phyloP scores from a whole-genome alignment of 495 filamentous ascomycete genomes.

The Neurospora africana region DNA sequence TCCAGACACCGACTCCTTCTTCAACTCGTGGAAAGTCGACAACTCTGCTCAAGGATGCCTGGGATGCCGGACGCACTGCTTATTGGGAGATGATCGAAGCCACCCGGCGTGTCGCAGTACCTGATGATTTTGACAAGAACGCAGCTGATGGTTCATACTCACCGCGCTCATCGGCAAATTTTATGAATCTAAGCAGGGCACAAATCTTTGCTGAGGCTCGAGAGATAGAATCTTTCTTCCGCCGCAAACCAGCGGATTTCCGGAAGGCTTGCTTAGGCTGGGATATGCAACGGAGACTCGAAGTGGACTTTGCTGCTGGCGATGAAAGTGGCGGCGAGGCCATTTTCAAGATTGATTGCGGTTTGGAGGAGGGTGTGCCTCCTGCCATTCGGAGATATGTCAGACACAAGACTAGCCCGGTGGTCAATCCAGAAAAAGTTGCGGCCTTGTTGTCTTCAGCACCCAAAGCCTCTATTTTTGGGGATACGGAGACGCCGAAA shows the following conservation, averaged over 20 bases:
- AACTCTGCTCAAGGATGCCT: conserved; percentile 52
- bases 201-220: conserved; percentile 65
- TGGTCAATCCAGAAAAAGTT: background rate
- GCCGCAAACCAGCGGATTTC: conserved; percentile 67
- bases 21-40: conserved; percentile 33
- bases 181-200: conserved; percentile 57
- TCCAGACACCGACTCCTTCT: conserved; percentile 46
- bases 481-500: background rate
- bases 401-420: conserved; percentile 3
- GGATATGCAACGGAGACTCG: conserved; percentile 81
- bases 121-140: conserved; percentile 54
- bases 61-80: conserved; percentile 66
- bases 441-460: background rate
- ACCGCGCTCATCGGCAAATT: conserved; percentile 35
- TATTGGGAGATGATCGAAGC: conserved; percentile 72
- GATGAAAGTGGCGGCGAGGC: conserved; percentile 65
- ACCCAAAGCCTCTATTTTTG: conserved; percentile 12
- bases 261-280: conserved; percentile 70
- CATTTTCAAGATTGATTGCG: conserved; percentile 64
- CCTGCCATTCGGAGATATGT: conserved; percentile 24
- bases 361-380: conserved; percentile 43
- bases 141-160: conserved; percentile 37
- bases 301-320: conserved; percentile 81
- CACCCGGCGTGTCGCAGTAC: conserved; percentile 55
- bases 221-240: conserved; percentile 69